A percentile compares a stretch with the other conserved stretches of the same genome.
Conservation (phyloP, 75 land plant species). For the Sequoiadendron giganteum region DNA sequence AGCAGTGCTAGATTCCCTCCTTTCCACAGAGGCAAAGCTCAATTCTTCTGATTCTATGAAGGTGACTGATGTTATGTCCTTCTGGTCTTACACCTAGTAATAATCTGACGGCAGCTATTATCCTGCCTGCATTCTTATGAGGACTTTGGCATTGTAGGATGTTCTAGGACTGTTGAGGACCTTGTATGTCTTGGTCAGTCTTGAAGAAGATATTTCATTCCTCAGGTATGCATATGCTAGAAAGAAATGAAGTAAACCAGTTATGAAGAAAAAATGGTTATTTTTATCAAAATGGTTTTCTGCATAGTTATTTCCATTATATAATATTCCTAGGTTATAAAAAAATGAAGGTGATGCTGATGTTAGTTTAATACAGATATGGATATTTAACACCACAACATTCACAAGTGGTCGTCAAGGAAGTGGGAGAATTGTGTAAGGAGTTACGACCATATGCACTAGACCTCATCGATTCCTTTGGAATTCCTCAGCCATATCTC, state of each 20-base stretch:
- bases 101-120: background rate
- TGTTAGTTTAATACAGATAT: slow-evolving; percentile 33
- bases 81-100: background rate
- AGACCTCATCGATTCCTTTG: slow-evolving; percentile 74
- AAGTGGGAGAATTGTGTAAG: slow-evolving; percentile 64
- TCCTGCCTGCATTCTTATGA: background rate
- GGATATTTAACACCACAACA: slow-evolving; percentile 61
- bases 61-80: slow-evolving; percentile 30
- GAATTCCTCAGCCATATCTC: slow-evolving; percentile 80
- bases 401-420: slow-evolving; percentile 56
- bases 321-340: background rate
- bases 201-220: slow-evolving; percentile 85
- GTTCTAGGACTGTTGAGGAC: slow-evolving; percentile 70
- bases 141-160: slow-evolving; percentile 38
- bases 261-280: background rate
- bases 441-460: slow-evolving; percentile 89
- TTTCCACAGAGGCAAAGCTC: slow-evolving; percentile 48
- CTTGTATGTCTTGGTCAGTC: slow-evolving; percentile 51
- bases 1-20: slow-evolving; percentile 49
- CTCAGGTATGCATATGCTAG: slow-evolving; percentile 39
- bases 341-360: background rate
- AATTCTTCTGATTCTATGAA: slow-evolving; percentile 49
- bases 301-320: background rate
- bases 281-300: background rate
- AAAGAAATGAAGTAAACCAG: background rate